A percentile compares a stretch with the other conserved stretches of the same genome.
These are phyloP conservation scores for Backusella westeae DNA, from an alignment of 192 early-diverging fungal species.

Conservation along the genomic window DNA sequence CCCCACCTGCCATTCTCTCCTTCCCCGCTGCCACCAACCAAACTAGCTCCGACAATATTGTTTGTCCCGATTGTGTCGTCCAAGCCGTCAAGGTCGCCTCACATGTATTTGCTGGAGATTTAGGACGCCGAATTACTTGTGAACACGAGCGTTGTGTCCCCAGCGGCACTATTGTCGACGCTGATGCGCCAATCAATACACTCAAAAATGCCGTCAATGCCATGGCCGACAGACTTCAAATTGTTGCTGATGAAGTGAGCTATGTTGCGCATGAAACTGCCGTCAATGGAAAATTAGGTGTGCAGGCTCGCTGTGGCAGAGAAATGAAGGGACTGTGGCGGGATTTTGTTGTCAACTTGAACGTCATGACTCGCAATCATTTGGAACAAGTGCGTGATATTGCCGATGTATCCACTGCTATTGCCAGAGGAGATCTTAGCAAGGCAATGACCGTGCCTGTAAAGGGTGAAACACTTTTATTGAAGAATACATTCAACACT, in stretches of 20 bases:
- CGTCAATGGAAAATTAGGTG: constrained; percentile 71
- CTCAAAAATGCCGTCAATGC: constrained; percentile 54
- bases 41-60: constrained; percentile 29
- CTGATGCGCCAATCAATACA: constrained; percentile 32
- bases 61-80: constrained; percentile 46
- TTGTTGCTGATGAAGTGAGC: constrained; percentile 58
- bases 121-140: constrained; percentile 44
- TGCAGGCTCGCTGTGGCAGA: constrained; percentile 50
- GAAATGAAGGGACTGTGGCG: constrained; percentile 53
- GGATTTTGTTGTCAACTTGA: constrained; percentile 54
- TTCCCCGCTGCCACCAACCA: constrained; percentile 24
- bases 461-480: constrained; percentile 68
- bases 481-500: constrained; percentile 73
- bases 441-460: constrained; percentile 65
- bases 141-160: constrained; percentile 32
- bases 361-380: constrained; percentile 53
- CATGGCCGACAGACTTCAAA: constrained; percentile 60
- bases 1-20: neutral
- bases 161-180: constrained; percentile 3
- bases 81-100: constrained; percentile 45
- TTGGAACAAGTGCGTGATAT: constrained; percentile 63
- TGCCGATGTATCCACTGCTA: constrained; percentile 65
- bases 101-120: constrained; percentile 46
- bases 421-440: constrained; percentile 66
- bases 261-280: constrained; percentile 69